Percentiles rank a stretch among this genome's conserved stretches.
These are phyloP conservation scores for Colletotrichum orbiculare DNA, from an alignment of 2,329 filamentous ascomycete genomes.

Conservation along the genomic window DNA sequence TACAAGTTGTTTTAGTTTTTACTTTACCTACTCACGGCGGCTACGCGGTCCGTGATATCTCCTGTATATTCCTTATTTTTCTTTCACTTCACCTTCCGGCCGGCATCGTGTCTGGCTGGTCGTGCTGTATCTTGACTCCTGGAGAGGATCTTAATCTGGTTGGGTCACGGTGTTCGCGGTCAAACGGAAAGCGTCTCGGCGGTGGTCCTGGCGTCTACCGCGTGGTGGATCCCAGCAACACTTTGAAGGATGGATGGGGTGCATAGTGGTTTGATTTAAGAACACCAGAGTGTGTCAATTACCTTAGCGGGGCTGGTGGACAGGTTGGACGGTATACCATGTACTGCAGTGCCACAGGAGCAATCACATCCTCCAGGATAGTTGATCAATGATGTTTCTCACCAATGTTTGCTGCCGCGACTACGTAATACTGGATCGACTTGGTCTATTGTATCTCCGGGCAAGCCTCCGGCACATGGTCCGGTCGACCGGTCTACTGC, in stretches of 20 bases:
- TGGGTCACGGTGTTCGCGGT: constrained; percentile 19
- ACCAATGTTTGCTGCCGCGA: background rate
- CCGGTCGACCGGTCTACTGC: background rate
- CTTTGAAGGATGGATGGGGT: background rate
- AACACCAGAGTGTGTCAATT: constrained; percentile 32
- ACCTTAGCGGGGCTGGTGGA: constrained; percentile 1
- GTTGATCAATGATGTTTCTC: background rate
- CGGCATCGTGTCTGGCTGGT: background rate
- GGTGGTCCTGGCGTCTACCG: constrained; percentile 36
- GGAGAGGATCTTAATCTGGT: constrained; percentile 32
- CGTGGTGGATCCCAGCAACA: constrained; percentile 11
- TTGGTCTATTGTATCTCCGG: background rate
- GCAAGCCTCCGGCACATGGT: background rate
- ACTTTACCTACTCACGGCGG: constrained; percentile 4
- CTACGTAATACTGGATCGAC: background rate
- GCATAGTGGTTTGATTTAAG: constrained; percentile 9
- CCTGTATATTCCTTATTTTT: constrained; percentile 32
- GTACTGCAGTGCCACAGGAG: constrained; percentile 21
- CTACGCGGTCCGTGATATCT: background rate
- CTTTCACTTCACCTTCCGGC: background rate
- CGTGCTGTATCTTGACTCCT: constrained; percentile 23
- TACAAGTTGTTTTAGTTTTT: constrained; percentile 19
- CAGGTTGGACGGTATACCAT: constrained; percentile 25
- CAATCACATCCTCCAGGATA: constrained; percentile 19
- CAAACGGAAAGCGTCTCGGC: constrained; percentile 1